Percentiles rank a stretch among this genome's conserved stretches.
These are phyloP conservation scores for Coemansia sp. DNA, from an alignment of 192 early-diverging fungal genomes.

Conservation along the genomic window DNA sequence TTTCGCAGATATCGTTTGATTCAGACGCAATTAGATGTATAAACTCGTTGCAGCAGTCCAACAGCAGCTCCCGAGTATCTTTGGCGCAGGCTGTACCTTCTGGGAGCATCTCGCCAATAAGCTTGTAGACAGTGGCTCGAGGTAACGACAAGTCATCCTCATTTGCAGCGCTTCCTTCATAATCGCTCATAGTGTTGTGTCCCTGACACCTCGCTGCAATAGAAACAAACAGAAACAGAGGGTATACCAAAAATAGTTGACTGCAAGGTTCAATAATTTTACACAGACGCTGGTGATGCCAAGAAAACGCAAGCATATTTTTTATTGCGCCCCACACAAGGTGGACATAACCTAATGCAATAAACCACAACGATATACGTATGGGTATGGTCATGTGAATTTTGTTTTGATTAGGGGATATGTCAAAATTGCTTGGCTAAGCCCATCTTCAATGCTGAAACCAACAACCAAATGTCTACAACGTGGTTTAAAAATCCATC, in stretches of 20 bases:
- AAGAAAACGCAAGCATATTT: too few species aligned
- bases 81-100: conserved; percentile 88
- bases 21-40: conserved; percentile 93
- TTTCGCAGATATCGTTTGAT: conserved; percentile 96
- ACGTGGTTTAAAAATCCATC: too few species aligned
- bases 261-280: neutral
- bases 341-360: too few species aligned
- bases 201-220: neutral
- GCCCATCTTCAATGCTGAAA: too few species aligned
- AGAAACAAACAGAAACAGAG: neutral
- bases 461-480: too few species aligned
- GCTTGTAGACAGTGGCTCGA: conserved; percentile 91
- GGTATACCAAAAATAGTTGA: neutral
- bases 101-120: conserved; percentile 96
- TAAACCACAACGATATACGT: too few species aligned
- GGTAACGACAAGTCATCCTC: conserved; percentile 92
- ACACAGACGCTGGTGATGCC: neutral
- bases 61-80: conserved; percentile 90
- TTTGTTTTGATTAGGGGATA: too few species aligned
- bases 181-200: conserved; percentile 57
- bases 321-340: too few species aligned
- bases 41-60: conserved; percentile 96
- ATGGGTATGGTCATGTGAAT: too few species aligned
- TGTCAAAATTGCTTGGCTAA: too few species aligned
- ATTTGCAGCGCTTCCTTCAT: conserved; percentile 49